Evolutionary conservation across 176 grass and related monocot species (phyloP), one percentile per base, ranked within the genome.

Genomic region (Areca catechu): DNA sequence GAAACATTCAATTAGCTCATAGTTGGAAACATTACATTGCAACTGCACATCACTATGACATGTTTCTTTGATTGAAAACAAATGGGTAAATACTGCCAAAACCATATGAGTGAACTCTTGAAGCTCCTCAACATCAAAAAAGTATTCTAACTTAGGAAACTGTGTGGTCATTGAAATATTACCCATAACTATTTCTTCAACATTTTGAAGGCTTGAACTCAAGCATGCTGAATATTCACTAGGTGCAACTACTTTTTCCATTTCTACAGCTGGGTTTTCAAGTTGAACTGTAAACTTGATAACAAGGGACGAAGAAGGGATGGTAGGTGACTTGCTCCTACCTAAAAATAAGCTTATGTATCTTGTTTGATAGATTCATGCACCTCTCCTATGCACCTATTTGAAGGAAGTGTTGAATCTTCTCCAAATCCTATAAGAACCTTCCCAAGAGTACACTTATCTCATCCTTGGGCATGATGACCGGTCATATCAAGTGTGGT

Each of bases 271-370:
- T 4, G 53, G 65, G 76, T 37, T 58, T 65, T 50, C 7, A 24
- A 61, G 43, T 47, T 80, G 63, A 65, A 57, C 19, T 16, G 15
- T 57, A 27, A 51, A 54, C 53, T 51, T 48, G 4, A 20, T 51
- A 43, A 15, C 56, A 61, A 53, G 54, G 14, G 70, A 20, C 23
- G 61, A 64, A 5, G 54, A 7, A 57, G 37, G 61, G 19, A 6
- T 51, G 63, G 25, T 49, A 48, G 72, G 53, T 62, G 62, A 59
- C n/a, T 67, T 30, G 5, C 61, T 19, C 30, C 43, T 69, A 80
- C 50, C 28, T 75, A 80, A 58, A n/a, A n/a, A 80, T 49, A 83
- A 55, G 53, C 50, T 16, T 58, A 62, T 55, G 65, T 53, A 67
- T 69, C 80, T 20, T 80, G 72, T 48, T 24, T 49, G 49, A 48